Conservation (phyloP, 495 filamentous ascomycete genomes). For the Daldinia vernicosa region DNA sequence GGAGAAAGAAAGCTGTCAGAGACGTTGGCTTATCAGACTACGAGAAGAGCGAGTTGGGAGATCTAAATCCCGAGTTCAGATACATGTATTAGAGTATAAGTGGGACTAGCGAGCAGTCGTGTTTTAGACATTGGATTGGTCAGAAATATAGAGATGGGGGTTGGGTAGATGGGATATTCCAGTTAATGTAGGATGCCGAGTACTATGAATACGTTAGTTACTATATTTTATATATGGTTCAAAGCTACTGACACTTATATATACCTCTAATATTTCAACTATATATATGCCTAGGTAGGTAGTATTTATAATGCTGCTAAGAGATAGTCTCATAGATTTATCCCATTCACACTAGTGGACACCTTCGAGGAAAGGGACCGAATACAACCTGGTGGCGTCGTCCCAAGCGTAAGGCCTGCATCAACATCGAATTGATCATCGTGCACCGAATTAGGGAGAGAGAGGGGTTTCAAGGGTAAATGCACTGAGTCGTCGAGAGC, state of each 20-base stretch:
- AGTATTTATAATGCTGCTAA: neutral
- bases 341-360: neutral
- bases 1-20: constrained; percentile 60
- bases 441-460: constrained; percentile 12
- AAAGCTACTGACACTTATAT: neutral
- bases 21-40: constrained; percentile 70
- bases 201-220: neutral
- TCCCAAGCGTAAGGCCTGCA: constrained; percentile 18
- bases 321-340: neutral
- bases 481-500: constrained; percentile 23
- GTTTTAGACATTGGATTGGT: neutral
- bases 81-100: constrained; percentile 58
- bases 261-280: neutral
- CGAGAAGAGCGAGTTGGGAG: constrained; percentile 78
- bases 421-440: constrained; percentile 15
- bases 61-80: constrained; percentile 70
- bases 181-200: neutral
- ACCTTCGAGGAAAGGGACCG: neutral
- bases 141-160: neutral
- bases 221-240: too few species aligned
- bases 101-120: neutral
- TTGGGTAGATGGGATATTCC: neutral
- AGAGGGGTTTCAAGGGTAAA: constrained; percentile 17
- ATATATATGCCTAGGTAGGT: neutral
- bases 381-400: neutral